phyloP scores from a whole-genome alignment of 192 early-diverging fungal genomes.

The Backusella parvicylindrica region DNA sequence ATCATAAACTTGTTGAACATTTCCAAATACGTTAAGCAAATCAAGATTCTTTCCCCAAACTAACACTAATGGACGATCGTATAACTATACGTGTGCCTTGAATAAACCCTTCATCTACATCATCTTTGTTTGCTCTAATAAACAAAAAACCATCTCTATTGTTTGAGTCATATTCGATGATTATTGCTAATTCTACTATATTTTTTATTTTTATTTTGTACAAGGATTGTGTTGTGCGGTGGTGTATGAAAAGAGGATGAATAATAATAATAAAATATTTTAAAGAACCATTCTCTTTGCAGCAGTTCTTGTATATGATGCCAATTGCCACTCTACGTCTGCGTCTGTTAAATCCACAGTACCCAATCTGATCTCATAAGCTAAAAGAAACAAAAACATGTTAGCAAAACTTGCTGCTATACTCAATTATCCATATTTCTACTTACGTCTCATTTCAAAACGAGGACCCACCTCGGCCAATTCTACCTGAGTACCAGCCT shows the following conservation, averaged over 20 bases:
- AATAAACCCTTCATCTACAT: too few relatives aligned
- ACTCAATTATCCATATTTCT: background rate
- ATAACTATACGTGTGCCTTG: too few relatives aligned
- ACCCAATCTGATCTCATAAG: constrained; percentile 94
- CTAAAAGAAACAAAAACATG: constrained; percentile 35
- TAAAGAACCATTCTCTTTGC: constrained; percentile 76
- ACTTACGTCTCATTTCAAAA: constrained; percentile 91
- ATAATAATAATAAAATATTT: background rate
- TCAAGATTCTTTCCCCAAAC: too few relatives aligned
- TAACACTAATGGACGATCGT: too few relatives aligned
- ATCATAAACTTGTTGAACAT: too few relatives aligned
- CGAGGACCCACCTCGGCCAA: constrained; percentile 96
- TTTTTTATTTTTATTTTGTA: constrained; percentile 4
- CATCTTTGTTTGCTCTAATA: too few relatives aligned
- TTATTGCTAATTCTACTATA: background rate
- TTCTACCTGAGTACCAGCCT: constrained; percentile 85
- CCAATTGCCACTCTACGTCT: constrained; percentile 95
- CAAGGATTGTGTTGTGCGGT: background rate
- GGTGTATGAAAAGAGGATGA: background rate
- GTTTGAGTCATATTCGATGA: too few relatives aligned
- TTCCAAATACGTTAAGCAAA: too few relatives aligned
- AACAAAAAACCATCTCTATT: too few relatives aligned
- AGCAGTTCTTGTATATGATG: constrained; percentile 87
- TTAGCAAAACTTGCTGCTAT: background rate
- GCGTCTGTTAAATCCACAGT: constrained; percentile 93